Percentiles rank a stretch among this genome's conserved stretches.
Conservation (phyloP, 2,329 filamentous ascomycete species). For the Epichloe typhina region DNA sequence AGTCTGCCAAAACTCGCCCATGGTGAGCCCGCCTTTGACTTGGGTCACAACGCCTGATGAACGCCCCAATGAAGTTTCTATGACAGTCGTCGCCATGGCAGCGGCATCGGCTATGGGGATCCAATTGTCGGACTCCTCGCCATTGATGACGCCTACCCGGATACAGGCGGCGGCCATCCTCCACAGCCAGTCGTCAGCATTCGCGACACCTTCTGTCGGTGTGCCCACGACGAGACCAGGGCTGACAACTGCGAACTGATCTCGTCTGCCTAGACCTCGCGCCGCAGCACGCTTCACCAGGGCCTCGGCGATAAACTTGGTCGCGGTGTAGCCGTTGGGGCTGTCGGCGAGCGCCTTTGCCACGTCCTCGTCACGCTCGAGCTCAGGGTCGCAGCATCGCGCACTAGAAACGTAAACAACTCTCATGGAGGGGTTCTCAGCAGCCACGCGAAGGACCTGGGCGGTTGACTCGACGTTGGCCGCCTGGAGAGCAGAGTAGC, state of each 20-base stretch:
- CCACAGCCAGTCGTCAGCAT: conserved; percentile 12
- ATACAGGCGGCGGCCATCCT: conserved; percentile 8
- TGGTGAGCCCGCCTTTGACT: conserved; percentile 3
- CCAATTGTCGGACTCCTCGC: background rate
- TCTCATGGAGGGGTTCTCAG: background rate
- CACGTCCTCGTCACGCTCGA: conserved; percentile 1
- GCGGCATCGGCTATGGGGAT: conserved; percentile 7
- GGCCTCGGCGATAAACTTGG: conserved; percentile 11
- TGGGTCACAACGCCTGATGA: background rate
- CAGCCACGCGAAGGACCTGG: conserved; percentile 1
- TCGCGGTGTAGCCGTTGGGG: conserved; percentile 9
- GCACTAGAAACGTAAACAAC: conserved; percentile 2
- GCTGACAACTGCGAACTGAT: background rate
- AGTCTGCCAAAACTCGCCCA: conserved; percentile 3
- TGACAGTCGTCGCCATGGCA: conserved; percentile 4
- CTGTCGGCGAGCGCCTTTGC: background rate
- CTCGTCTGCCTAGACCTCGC: conserved; percentile 2
- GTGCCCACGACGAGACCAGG: conserved; percentile 11
- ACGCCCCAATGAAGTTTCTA: background rate
- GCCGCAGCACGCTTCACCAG: conserved; percentile 9
- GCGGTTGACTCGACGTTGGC: conserved; percentile 4
- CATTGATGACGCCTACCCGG: conserved; percentile 7
- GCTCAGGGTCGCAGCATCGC: background rate
- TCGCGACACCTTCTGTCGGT: conserved; percentile 10
- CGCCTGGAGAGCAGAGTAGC: conserved; percentile 3